Evolutionary conservation across 1,139 yeast genomes (phyloP).

Genomic region (Lodderomyces parapsilosis): DNA sequence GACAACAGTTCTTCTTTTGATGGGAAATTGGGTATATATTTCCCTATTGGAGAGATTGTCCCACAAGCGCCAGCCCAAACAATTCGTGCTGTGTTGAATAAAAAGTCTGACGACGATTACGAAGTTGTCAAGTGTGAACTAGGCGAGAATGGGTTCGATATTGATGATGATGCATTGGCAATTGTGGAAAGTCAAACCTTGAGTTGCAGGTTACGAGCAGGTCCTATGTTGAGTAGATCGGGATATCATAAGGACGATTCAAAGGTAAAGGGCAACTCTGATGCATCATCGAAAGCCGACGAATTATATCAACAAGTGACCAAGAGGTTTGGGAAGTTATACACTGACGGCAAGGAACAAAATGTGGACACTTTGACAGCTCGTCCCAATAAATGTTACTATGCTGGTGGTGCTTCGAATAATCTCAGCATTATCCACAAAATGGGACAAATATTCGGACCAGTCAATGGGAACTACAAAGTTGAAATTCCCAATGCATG

Average conservation of each 20-base stretch:
- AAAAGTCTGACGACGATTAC: constrained; percentile 19
- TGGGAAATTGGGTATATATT: constrained; percentile 69
- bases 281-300: constrained; percentile 10
- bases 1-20: constrained; percentile 27
- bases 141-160: constrained; percentile 32
- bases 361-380: constrained; percentile 41
- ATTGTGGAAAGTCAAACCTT: constrained; percentile 87
- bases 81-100: constrained; percentile 42
- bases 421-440: constrained; percentile 65
- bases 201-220: constrained; percentile 76
- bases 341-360: constrained; percentile 52
- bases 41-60: constrained; percentile 86
- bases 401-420: constrained; percentile 86
- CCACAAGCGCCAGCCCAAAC: constrained; percentile 72
- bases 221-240: constrained; percentile 56
- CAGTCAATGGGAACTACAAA: constrained; percentile 60
- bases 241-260: constrained; percentile 7
- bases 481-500: constrained; percentile 87
- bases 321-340: constrained; percentile 39
- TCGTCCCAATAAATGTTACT: constrained; percentile 70
- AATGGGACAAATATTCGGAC: constrained; percentile 71
- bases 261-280: not conserved
- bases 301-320: constrained; percentile 25
- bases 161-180: constrained; percentile 68
- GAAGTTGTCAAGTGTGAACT: constrained; percentile 21